These are phyloP conservation scores for Cryptomeria japonica DNA, from an alignment of 75 land plant species.

Conservation along the genomic window DNA sequence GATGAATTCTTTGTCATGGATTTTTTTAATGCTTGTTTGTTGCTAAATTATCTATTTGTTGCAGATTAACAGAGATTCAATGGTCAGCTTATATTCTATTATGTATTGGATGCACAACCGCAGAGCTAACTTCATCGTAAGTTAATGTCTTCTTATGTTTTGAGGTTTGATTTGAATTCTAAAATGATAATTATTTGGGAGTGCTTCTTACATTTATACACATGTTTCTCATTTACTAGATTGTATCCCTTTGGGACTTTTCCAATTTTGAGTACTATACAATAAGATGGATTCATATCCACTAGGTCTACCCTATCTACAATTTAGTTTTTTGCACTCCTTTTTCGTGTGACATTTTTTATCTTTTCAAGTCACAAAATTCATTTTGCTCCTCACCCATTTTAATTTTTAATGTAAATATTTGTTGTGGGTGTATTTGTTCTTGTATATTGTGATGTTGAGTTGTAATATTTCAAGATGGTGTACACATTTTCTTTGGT, in stretches of 20 bases:
- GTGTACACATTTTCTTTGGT: background rate
- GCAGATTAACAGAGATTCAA: constrained; percentile 74
- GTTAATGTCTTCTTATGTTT: background rate
- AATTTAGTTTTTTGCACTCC: background rate
- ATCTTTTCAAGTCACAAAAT: background rate
- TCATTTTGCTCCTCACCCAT: background rate
- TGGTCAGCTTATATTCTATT: constrained; percentile 86
- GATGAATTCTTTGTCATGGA: background rate
- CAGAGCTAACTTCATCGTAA: constrained; percentile 79
- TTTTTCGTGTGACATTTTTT: background rate
- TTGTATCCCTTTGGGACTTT: too few relatives aligned
- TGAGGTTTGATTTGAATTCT: background rate
- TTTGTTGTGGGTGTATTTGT: background rate
- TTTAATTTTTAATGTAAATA: background rate
- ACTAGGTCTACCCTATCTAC: background rate
- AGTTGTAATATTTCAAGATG: background rate
- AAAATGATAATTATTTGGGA: background rate
- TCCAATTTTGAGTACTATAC: background rate
- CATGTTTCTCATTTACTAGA: too few relatives aligned
- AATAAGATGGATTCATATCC: background rate
- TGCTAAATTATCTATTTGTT: background rate
- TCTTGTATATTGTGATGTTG: background rate
- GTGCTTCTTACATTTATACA: background rate
- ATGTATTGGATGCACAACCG: constrained; percentile 80
- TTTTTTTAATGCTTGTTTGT: background rate